Percentiles rank a stretch among this genome's conserved stretches.
Evolutionary conservation across 257 asterid genomes (phyloP).

Genomic region (Datura wrightii): DNA sequence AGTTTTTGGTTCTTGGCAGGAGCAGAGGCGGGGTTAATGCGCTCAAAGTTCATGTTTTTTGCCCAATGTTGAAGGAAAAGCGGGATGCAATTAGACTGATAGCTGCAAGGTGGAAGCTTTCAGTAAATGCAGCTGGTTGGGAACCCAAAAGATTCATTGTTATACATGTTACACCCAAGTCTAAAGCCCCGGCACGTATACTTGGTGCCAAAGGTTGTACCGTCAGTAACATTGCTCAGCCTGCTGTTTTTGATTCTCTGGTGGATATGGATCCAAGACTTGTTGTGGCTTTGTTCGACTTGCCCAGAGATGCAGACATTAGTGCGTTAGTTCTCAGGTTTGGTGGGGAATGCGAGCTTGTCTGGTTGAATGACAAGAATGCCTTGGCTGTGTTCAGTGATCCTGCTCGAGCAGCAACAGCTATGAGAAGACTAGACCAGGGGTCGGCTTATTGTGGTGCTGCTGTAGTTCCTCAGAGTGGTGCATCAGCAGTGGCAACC

Average conservation of each 20-base stretch:
- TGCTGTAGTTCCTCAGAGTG: conserved; percentile 56
- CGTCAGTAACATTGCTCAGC: conserved; percentile 63
- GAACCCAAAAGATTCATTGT: conserved; percentile 93
- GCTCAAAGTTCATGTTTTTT: conserved; percentile 88
- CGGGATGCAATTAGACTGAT: conserved; percentile 85
- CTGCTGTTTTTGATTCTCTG: conserved; percentile 68
- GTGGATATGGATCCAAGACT: conserved; percentile 99
- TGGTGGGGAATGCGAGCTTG: conserved; percentile 97
- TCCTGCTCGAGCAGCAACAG: conserved; percentile 95
- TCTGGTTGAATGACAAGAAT: conserved; percentile 95
- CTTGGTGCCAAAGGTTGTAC: conserved; percentile 65
- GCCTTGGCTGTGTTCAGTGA: conserved; percentile 93
- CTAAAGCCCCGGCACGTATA: conserved; percentile 84
- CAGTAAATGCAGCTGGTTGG: conserved; percentile 90
- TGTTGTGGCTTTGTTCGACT: conserved; percentile 82
- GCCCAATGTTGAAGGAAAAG: conserved; percentile 84
- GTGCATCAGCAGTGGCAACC: conserved; percentile 42
- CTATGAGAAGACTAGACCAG: conserved; percentile 97
- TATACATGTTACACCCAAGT: conserved; percentile 81
- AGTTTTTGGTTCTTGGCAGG: conserved; percentile 77
- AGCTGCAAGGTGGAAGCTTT: conserved; percentile 96
- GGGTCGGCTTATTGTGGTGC: conserved; percentile 95
- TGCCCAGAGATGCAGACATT: conserved; percentile 93
- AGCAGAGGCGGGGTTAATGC: conserved; percentile 72
- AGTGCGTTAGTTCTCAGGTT: conserved; percentile 92